Evolutionary conservation across 2,329 filamentous ascomycete genomes (phyloP).

Genomic region (Penicillium vulpinum): DNA sequence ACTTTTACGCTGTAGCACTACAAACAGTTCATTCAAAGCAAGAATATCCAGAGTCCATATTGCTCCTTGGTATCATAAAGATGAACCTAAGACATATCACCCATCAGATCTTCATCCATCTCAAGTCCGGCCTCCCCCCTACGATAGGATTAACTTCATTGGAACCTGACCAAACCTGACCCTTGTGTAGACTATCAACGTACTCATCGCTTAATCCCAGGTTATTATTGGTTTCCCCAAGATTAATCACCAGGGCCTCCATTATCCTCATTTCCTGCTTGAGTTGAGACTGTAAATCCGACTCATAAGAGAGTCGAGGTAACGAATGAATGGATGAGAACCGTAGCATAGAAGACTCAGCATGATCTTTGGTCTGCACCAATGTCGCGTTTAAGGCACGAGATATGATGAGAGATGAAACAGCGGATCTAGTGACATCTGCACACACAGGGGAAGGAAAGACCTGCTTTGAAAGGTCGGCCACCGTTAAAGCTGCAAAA

Average conservation of each 20-base stretch:
- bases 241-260: constrained; percentile 51
- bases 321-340: constrained; percentile 46
- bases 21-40: background rate
- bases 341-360: constrained; percentile 52
- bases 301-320: constrained; percentile 39
- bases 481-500: constrained; percentile 64
- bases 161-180: constrained; percentile 39
- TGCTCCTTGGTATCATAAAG: too few relatives aligned
- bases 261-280: constrained; percentile 53
- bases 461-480: constrained; percentile 44
- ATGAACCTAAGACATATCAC: constrained; percentile 28
- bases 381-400: constrained; percentile 55
- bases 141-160: constrained; percentile 17
- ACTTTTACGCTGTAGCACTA: too few relatives aligned
- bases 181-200: constrained; percentile 53
- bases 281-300: constrained; percentile 44
- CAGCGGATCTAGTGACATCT: constrained; percentile 34
- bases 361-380: constrained; percentile 42
- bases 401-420: constrained; percentile 50
- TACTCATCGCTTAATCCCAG: constrained; percentile 61
- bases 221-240: constrained; percentile 56
- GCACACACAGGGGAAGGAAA: constrained; percentile 28
- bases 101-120: constrained; percentile 45
- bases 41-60: background rate
- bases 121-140: constrained; percentile 24